Evolutionary conservation across 345 rosid species (phyloP).

Genomic region (Lepidium africanum): DNA sequence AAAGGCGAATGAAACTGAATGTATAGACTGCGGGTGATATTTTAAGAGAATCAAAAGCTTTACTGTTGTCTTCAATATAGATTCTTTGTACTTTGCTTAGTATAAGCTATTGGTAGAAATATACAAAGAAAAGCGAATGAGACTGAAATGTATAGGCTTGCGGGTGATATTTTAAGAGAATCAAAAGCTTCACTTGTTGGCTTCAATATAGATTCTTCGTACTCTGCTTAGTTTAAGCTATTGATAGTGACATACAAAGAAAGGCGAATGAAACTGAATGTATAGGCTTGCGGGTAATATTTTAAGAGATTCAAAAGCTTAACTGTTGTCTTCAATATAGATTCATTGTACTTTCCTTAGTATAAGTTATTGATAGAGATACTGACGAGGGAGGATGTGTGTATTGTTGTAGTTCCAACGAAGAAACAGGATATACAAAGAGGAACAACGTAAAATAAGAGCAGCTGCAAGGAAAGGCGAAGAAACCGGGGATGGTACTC

Average conservation of each 20-base stretch:
- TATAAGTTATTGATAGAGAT: background rate
- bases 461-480: conserved; percentile 60
- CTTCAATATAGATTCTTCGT: no score
- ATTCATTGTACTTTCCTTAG: background rate
- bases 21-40: background rate
- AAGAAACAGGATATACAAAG: conserved; percentile 93
- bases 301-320: background rate
- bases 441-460: conserved; percentile 90
- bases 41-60: background rate
- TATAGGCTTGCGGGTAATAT: background rate
- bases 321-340: background rate
- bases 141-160: background rate
- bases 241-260: no score
- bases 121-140: no score
- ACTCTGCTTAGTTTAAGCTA: no score
- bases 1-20: background rate
- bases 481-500: conserved; percentile 41
- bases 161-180: no score
- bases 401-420: conserved; percentile 63
- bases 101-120: background rate
- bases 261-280: background rate
- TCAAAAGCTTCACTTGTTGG: no score
- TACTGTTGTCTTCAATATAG: background rate
- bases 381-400: background rate
- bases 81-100: background rate